Evolutionary conservation across 2,329 filamentous ascomycete species (phyloP), one percentile per base, ranked within the genome.

Genomic region (Aspergillus novofumigatus): DNA sequence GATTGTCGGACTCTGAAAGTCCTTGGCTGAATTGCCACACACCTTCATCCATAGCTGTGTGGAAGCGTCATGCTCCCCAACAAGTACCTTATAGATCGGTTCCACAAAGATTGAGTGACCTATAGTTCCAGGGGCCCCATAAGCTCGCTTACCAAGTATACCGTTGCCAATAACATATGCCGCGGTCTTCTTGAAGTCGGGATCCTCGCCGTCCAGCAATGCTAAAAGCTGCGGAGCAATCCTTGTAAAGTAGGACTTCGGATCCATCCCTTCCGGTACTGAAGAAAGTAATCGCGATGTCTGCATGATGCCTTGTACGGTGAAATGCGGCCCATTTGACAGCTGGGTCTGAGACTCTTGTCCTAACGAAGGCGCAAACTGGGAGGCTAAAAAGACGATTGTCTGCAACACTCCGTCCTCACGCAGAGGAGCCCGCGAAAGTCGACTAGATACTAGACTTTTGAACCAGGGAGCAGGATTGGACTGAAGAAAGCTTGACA

Each of bases 301-400:
- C 49, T 77, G 76, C 73, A 77, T 77, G 9, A 78, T 77, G 2
- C 73, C 72, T 54, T 77, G 73, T 5, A 77, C 70, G 3, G 76
- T 78, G 20, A 78, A 71, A 52, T 70, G 70, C 10, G 76, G 74
- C 0, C 74, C 75, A 52, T 62, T 67, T 1, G 70, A 69, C 14
- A 62, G 56, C 42, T 68, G 61, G 4, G 53, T 58, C 49, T 72
- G 68, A 6, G 68, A 63, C 57, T 69, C 69, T 11, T 72, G 64
- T 3, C 74, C 75, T 9, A 77, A 63, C 1, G 71, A 67, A 8
- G 75, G 75, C 0, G 74, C 70, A 51, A 77, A 72, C 58, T 77
- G 75, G 14, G 74, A 75, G 4, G 73, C 72, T 42, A 78, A 63
- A 53, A 78, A 78, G 41, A 75, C 61, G 41, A 78, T 72, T 1